Evolutionary conservation across 2,329 filamentous ascomycete species (phyloP), one percentile per base, ranked within the genome.

Genomic region (Cadophora sp.): DNA sequence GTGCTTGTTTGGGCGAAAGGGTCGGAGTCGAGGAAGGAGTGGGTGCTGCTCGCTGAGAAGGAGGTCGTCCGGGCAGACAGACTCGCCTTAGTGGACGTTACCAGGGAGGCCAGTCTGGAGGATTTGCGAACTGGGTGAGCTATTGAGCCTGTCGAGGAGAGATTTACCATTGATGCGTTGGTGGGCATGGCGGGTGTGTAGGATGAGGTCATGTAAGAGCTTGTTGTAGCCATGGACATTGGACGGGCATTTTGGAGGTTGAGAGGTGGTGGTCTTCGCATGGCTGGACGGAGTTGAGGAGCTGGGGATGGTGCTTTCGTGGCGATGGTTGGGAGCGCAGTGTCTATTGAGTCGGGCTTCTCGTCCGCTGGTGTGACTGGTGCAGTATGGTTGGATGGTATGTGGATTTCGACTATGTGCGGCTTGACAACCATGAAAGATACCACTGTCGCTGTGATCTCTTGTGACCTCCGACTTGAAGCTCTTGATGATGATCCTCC

Each of bases 341-440:
- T 22, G 31, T 68, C 66, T 29, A 70, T 65, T 14, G 65, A 67
- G 24, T 62, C 56, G 29, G 63, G 67, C 24, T 61, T 66, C 43
- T 59, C 48, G 22, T 43, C 50, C n/a, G 46, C 22, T 11, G 43
- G 24, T 5, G 55, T 69, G 43, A 58, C 60, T 16, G 66, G 62
- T 19, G 65, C 69, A 26, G 46, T 64, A 26, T 70, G 61, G 24
- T 43, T 63, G 4, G 51, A 63, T 53, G 68, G 61, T 29, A 71
- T 66, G 60, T 63, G 27, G 65, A 75, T 71, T 37, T 73, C 67
- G 69, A 76, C 55, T 50, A 69, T 69, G 51, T 82, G 85, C 4
- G 88, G 88, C 79, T 87, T 89, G 3, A 85, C 81, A 69, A 85
- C 88, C 66, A 88, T 80, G 48, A 90, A 86, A 0, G 86, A 87